Base-by-base conservation (phyloP, 495 filamentous ascomycete species). In the Massariosphaeria phaeospora region DNA sequence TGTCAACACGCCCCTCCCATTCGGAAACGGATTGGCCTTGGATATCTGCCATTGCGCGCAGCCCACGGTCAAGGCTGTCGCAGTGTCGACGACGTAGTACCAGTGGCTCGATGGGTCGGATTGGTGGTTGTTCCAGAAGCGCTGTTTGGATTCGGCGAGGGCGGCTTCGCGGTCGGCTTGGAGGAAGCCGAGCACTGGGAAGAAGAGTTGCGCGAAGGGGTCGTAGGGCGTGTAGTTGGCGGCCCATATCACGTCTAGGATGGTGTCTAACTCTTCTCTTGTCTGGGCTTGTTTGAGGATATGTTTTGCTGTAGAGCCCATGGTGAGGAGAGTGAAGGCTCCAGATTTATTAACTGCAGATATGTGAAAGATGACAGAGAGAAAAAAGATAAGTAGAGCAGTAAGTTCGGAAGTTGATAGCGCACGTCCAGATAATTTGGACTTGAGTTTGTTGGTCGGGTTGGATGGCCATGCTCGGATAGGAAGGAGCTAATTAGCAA, bases 201-300 rank as follows among this genome's bases (percentile, higher is more conserved):
- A 53, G 48, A 59, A 53, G 24, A 59, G 31, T 26, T 59, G 48
- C 3, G 25, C 35, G 18, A 59, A 42, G 1, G 56, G 56, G n/a
- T 59, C 56, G 49, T 59, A 59, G 1, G 56, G 56, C 8, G 15
- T 24, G 30, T 59, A 49, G 23, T 59, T 59, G 1, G 56, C 56
- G 1, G 42, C 42, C 48, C 48, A 54, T 25, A 59, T 59, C 11
- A 54, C 48, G 42, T 59, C 49, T 26, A 59, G 40, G 44, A 59
- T 59, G 7, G 5, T 1, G 38, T 43, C 25, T 44, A 56, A 41
- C 21, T 56, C 43, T 25, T 40, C 31, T 35, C 21, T 38, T 2
- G 44, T 56, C 20, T 29, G 8, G 15, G 44, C 52, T 36, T 56
- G 31, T 12, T 56, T 48, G 20, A 54, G 2, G 9, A 30, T 21